Evolutionary conservation across 306 rosid genomes (phyloP).

Genomic region (Vachellia collinsii): DNA sequence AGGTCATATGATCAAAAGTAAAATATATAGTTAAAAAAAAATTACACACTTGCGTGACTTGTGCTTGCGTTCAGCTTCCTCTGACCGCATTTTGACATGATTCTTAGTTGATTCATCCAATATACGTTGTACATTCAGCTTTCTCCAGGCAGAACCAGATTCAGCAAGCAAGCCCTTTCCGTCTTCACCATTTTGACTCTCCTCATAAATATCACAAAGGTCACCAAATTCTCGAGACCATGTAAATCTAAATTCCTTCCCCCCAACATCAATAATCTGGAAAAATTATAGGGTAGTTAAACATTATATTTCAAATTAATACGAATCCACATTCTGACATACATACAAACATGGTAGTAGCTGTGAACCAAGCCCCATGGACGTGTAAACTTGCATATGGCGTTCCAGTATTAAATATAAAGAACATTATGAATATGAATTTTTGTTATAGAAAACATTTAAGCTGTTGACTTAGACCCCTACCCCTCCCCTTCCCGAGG

Average conservation of each 20-base stretch:
- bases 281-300: conserved; percentile 34
- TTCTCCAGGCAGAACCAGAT: conserved; percentile 96
- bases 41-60: conserved; percentile 78
- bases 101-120: conserved; percentile 84
- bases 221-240: conserved; percentile 86
- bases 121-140: conserved; percentile 83
- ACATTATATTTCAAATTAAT: conserved; percentile 29
- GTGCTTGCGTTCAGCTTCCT: conserved; percentile 82
- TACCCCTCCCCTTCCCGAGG: not conserved
- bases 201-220: conserved; percentile 89
- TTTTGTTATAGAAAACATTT: conserved; percentile 1
- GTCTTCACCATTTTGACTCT: conserved; percentile 74
- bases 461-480: not conserved
- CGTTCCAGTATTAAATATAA: conserved; percentile 16
- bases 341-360: conserved; percentile 2
- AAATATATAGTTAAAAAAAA: conserved; percentile 1
- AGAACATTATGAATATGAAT: not conserved
- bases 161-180: conserved; percentile 84
- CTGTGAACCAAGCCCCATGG: conserved; percentile 8
- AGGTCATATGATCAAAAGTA: conserved; percentile 12
- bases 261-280: conserved; percentile 93
- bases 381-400: conserved; percentile 6
- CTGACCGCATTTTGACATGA: conserved; percentile 82
- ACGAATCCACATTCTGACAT: not conserved
- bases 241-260: conserved; percentile 85